Evolutionary conservation across 768 basidiomycete genomes (phyloP).

Genomic region (Leccinum longicurvipes): DNA sequence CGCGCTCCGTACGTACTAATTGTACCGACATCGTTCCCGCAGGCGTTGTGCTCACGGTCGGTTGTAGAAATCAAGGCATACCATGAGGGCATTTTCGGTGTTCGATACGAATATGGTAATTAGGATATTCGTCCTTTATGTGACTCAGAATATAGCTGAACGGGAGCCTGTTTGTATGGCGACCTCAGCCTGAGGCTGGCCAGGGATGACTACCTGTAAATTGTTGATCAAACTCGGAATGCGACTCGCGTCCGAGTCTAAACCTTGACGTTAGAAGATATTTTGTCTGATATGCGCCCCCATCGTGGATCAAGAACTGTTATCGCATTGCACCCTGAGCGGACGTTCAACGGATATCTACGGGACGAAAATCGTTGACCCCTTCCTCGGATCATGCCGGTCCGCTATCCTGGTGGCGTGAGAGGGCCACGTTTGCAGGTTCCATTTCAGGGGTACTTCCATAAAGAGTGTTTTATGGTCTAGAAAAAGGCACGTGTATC

Average conservation of each 20-base stretch:
- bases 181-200: too few relatives aligned
- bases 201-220: background rate
- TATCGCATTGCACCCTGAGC: too few relatives aligned
- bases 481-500: background rate
- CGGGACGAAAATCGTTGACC: too few relatives aligned
- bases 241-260: too few relatives aligned
- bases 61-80: slow-evolving; percentile 65
- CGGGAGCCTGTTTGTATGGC: background rate
- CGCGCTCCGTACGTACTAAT: slow-evolving; percentile 57
- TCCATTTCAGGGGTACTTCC: too few relatives aligned
- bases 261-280: background rate
- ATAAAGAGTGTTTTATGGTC: background rate
- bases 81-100: slow-evolving; percentile 44
- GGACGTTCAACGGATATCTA: too few relatives aligned
- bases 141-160: background rate
- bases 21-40: background rate
- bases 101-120: slow-evolving; percentile 11
- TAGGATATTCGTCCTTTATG: background rate
- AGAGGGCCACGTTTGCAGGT: too few relatives aligned
- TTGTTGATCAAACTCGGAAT: background rate
- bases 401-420: too few relatives aligned
- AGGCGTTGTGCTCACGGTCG: background rate
- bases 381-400: too few relatives aligned
- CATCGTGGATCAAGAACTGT: background rate
- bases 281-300: background rate